Percentiles rank a stretch among this genome's conserved stretches.
phyloP scores from a whole-genome alignment of 23 red algal genomes.

The Agarophyton chilense region DNA sequence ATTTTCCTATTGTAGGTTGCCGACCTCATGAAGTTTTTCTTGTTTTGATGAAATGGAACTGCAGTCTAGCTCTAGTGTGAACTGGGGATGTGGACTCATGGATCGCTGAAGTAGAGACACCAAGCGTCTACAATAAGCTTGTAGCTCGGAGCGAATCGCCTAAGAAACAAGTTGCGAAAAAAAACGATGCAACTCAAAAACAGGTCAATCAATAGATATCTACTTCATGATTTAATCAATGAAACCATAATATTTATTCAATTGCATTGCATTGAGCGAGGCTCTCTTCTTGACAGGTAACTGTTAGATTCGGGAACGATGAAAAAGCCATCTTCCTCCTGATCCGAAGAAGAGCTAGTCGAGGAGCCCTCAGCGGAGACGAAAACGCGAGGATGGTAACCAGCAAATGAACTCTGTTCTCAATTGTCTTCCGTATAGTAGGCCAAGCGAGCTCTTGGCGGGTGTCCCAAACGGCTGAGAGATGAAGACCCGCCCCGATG shows the following conservation, averaged over 20 bases:
- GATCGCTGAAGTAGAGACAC: background rate
- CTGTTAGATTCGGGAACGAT: slow-evolving; percentile 9
- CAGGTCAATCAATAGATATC: too few relatives aligned
- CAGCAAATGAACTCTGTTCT: slow-evolving; percentile 43
- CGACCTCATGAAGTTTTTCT: too few relatives aligned
- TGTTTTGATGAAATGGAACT: too few relatives aligned
- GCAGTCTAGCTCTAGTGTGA: too few relatives aligned
- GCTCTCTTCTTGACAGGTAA: slow-evolving; percentile 46
- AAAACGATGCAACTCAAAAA: too few relatives aligned
- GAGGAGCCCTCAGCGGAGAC: slow-evolving; percentile 26
- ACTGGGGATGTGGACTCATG: too few relatives aligned
- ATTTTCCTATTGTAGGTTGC: too few relatives aligned
- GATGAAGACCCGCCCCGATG: background rate
- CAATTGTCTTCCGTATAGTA: slow-evolving; percentile 18
- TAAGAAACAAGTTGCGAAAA: too few relatives aligned
- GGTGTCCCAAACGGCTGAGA: slow-evolving; percentile 6
- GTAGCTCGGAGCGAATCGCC: too few relatives aligned
- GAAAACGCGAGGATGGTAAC: slow-evolving; percentile 20
- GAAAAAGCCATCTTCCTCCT: slow-evolving; percentile 37
- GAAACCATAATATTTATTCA: background rate
- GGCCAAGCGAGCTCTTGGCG: background rate
- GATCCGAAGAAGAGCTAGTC: slow-evolving; percentile 40
- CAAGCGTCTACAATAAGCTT: too few relatives aligned
- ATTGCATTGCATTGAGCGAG: slow-evolving; percentile 43
- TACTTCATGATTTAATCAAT: too few relatives aligned